Conservation (phyloP, 2,329 filamentous ascomycete genomes). For the Epichloe festucae region DNA sequence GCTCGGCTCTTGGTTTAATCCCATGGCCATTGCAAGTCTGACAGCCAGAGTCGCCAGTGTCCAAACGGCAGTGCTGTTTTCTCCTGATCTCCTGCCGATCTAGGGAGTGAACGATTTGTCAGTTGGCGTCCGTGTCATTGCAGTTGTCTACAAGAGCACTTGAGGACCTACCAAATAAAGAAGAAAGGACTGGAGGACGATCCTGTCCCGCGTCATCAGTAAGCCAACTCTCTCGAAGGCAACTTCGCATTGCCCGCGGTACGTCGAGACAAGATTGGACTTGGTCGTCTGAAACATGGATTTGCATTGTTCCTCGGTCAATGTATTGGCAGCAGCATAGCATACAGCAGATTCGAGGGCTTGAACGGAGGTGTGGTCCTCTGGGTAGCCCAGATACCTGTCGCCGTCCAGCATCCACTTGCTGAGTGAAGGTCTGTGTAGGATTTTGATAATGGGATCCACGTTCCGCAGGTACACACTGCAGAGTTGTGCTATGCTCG, state of each 20-base stretch:
- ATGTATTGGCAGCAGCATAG: conserved; percentile 12
- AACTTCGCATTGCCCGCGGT: neutral
- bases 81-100: conserved; percentile 5
- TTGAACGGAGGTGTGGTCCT: conserved; percentile 1
- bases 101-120: neutral
- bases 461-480: conserved; percentile 6
- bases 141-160: neutral
- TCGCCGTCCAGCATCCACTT: conserved; percentile 10
- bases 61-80: conserved; percentile 5
- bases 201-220: conserved; percentile 14
- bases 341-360: conserved; percentile 12
- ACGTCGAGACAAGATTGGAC: conserved; percentile 8
- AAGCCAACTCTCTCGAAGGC: conserved; percentile 12
- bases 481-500: neutral
- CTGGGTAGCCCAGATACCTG: conserved; percentile 13
- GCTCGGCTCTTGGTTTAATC: neutral
- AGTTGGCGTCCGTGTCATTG: neutral
- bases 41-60: conserved; percentile 6
- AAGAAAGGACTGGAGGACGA: conserved; percentile 17
- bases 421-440: conserved; percentile 7
- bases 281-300: conserved; percentile 8
- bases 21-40: conserved; percentile 4
- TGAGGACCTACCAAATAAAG: conserved; percentile 11
- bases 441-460: conserved; percentile 9
- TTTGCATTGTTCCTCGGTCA: conserved; percentile 14